A percentile compares a stretch with the other conserved stretches of the same genome.
phyloP scores from a whole-genome alignment of 331 rosid species.

The Quercus lobata region DNA sequence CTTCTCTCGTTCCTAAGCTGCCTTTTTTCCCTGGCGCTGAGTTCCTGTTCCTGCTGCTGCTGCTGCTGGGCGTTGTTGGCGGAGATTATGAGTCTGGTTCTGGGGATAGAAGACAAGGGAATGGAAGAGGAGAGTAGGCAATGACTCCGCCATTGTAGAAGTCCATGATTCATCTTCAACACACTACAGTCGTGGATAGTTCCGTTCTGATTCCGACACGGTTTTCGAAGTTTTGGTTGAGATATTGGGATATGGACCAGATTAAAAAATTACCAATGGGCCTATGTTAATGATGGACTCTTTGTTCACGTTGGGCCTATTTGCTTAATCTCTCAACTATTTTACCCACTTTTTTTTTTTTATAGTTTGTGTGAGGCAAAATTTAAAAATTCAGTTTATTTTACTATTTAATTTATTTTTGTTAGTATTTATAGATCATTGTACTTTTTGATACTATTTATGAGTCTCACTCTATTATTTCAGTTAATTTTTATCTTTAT shows the following conservation, averaged over 20 bases:
- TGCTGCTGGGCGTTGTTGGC: conserved; percentile 8
- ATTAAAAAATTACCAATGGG: not conserved
- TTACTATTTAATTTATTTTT: too few relatives aligned
- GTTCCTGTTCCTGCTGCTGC: conserved; percentile 15
- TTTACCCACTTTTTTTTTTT: too few relatives aligned
- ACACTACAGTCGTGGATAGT: too few relatives aligned
- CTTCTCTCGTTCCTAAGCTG: conserved; percentile 65
- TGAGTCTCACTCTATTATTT: fast-evolving
- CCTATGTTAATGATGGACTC: not conserved
- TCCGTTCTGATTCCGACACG: not conserved
- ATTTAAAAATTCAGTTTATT: too few relatives aligned
- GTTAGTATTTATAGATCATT: too few relatives aligned
- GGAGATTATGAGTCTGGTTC: conserved; percentile 29
- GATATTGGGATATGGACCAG: not conserved
- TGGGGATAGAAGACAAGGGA: conserved; percentile 15
- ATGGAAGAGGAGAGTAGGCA: conserved; percentile 21
- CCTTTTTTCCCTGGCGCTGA: conserved; percentile 65
- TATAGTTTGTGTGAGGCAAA: fast-evolving
- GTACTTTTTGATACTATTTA: fast-evolving
- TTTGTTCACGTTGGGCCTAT: too few relatives aligned
- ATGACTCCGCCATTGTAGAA: conserved; percentile 63
- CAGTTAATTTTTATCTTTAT: fast-evolving
- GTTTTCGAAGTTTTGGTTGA: not conserved
- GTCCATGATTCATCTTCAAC: conserved; percentile 46
- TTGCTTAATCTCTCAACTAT: too few relatives aligned